Base-by-base conservation (phyloP, 345 rosid genomes). In the Eucalyptus melliodora region DNA sequence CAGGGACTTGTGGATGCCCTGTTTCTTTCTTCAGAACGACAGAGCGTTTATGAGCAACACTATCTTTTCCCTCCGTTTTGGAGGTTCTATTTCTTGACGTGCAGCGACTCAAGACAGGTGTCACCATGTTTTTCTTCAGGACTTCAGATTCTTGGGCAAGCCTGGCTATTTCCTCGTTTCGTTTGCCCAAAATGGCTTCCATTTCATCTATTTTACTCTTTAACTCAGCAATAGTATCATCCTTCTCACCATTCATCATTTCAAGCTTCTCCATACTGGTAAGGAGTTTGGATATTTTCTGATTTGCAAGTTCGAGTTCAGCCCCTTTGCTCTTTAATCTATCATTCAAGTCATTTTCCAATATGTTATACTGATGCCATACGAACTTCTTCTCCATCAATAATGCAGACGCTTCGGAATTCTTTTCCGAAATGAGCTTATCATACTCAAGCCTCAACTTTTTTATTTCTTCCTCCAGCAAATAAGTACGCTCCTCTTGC, bases 321-420 rank as follows among this genome's bases (percentile, higher is more conserved):
- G 92, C 91, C 55, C 90, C 92, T 90, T 95, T 96, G 72, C 90
- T 91, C 90, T 93, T 93, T 83, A 98, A 90, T 89, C 94, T 97
- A 72, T 88, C 90, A 24, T 91, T 91, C 87, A 92, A 94, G 51
- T 90, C 93, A 88, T 87, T 95, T 89, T 98, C 97, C 87, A 94
- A 62, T 87, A 91, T 49, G 87, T 93, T 94, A 89, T 93, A 94
- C 91, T 97, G 99, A 91, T 95, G 91, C 98, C 98, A 94, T 7
- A 94, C 92, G 90, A 97, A 97, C 72, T 94, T 92, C 88, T 95
- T 96, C 93, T 97, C 97, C 34, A 91, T 91, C 91, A 92, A 10
- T 37, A 97, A 94, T 11, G 93, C 92, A 62, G 97, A 92, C 14
- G 94, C 90, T 88, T 95, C 96, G 47, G 92, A 89, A 50, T 88